Evolutionary conservation across 805 yeast genomes (phyloP), one percentile per base, ranked within the genome.

Genomic region (Saturnispora hagleri): DNA sequence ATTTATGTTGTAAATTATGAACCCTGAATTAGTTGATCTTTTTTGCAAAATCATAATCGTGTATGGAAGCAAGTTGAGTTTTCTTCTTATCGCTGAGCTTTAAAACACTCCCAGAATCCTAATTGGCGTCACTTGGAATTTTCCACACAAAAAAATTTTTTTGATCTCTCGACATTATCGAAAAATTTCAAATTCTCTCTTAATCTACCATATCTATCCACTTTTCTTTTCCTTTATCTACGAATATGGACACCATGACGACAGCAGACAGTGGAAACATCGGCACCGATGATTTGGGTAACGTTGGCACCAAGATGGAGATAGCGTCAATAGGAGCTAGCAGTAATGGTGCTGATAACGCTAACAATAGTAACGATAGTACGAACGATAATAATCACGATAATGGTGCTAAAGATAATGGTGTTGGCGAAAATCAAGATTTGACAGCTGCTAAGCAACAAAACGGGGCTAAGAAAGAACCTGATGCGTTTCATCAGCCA

Each of bases 171-270:
- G 28, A 71, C 64, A 46, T 74, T 81, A 54, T 73, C 74, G 51
- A 65, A 67, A 38, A 65, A 62, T 81, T 80, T 79, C 8, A 86
- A 89, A 66, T 86, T 93, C 24, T 38, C 22, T 38, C 42, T 38
- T 38, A 38, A 38, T 38, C 42, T 38, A 17, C 34, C 42, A 38
- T 38, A 38, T 38, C 42, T 38, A 31, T 31, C 34, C 13, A 31
- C 42, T 38, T 18, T 38, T 38, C 42, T 38, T 38, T 38, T 31
- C 34, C 34, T 31, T 38, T 38, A 38, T 38, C 42, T 38, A 38
- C 17, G 24, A 38, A 18, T 38, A 38, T 38, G 42, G 42, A 38
- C 6, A 18, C 42, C 7, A 20, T 38, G 24, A 18, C 26, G 22
- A 18, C 42, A 38, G 18, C 42, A 38, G 22, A 18, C 12, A 20